phyloP scores from a whole-genome alignment of 202 grass and related monocot genomes.

The Carex sylvatica region DNA sequence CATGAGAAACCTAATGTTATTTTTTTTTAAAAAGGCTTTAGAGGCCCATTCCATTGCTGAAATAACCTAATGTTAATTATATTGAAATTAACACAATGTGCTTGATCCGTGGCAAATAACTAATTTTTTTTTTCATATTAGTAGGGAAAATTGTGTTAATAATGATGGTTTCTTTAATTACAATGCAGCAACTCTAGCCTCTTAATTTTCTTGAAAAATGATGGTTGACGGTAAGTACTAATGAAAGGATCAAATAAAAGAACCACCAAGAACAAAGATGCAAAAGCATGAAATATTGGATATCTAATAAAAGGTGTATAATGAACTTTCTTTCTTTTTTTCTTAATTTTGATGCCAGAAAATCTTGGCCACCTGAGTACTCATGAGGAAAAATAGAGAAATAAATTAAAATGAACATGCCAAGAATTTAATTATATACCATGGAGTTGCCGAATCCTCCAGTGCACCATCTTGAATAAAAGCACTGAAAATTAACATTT shows the following conservation, averaged over 20 bases:
- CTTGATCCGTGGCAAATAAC: too few species aligned
- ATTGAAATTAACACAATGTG: neutral
- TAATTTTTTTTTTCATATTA: neutral
- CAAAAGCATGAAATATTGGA: neutral
- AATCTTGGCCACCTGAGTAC: neutral
- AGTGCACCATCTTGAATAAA: neutral
- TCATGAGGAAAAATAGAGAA: neutral
- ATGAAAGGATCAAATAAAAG: neutral
- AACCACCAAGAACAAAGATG: neutral
- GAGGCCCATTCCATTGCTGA: too few species aligned
- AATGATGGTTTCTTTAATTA: neutral
- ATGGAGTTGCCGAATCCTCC: neutral
- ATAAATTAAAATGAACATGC: neutral
- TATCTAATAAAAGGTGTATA: neutral
- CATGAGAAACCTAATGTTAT: neutral
- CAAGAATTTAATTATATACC: neutral
- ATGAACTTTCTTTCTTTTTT: too few species aligned
- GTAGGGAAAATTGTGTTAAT: neutral
- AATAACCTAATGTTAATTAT: neutral
- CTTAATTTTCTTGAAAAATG: neutral
- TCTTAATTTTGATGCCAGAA: too few species aligned
- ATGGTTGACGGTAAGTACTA: neutral
- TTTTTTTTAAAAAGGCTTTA: too few species aligned
- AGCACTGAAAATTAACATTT: conserved; percentile 12
- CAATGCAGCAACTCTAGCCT: neutral